Conservation (phyloP, 2,329 filamentous ascomycete genomes). For the Thielaviopsis punctulata region DNA sequence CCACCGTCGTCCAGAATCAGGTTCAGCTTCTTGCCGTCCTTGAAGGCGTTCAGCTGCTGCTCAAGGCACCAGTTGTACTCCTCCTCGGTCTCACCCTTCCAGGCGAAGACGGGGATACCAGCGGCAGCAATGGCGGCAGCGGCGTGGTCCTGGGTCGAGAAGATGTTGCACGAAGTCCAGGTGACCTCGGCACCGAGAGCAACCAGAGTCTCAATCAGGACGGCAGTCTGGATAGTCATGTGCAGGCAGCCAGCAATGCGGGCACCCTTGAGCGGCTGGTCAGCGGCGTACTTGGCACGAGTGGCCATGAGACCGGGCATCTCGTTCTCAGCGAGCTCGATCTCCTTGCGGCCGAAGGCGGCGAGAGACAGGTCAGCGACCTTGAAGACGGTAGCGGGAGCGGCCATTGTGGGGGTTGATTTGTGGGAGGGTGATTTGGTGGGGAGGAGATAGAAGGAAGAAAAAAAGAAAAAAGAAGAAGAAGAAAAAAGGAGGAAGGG, state of each 20-base stretch:
- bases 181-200: conserved; percentile 94
- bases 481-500: conserved; percentile 11
- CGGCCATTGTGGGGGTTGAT: conserved; percentile 36
- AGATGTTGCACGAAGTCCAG: conserved; percentile 99
- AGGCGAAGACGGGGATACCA: conserved; percentile 71
- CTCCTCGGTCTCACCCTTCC: conserved; percentile 91
- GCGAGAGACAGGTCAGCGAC: conserved; percentile 95
- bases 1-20: conserved; percentile 97
- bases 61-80: conserved; percentile 99
- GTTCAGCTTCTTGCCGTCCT: conserved; percentile 92
- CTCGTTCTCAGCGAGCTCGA: conserved; percentile 89
- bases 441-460: conserved; percentile 12
- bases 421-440: conserved; percentile 13
- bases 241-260: conserved; percentile 95
- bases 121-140: conserved; percentile 90
- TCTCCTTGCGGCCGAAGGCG: conserved; percentile 97
- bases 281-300: conserved; percentile 72
- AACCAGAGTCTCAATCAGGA: conserved; percentile 95
- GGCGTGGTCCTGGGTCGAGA: conserved; percentile 97
- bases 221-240: conserved; percentile 99
- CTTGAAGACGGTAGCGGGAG: conserved; percentile 88
- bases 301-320: conserved; percentile 98
- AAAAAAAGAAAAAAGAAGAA: conserved; percentile 12
- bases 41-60: conserved; percentile 95
- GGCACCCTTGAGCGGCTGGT: conserved; percentile 88